Evolutionary conservation across 257 asterid species (phyloP), one percentile per base, ranked within the genome.

Genomic region (Pogostemon cablin): DNA sequence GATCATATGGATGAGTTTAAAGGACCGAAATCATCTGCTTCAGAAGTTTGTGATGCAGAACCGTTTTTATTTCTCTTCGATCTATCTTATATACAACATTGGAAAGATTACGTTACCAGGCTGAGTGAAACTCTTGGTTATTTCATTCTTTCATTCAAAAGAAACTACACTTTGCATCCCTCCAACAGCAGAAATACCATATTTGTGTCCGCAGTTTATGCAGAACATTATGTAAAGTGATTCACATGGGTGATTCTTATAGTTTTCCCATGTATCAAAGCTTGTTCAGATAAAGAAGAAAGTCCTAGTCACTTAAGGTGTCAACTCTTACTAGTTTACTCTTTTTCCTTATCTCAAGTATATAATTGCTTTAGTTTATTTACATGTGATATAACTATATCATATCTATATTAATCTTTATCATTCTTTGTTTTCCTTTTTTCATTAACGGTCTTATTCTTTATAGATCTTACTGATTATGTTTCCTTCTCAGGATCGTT

Each of bases 151-250:
- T 15, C 81, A 87, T 75, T 85, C 85, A 61, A 91, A 85, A 79
- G 95, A 82, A 71, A 52, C 82, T 20, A 69, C 77, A 63, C 66
- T 65, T 77, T 68, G 69, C 50, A 62, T 52, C 77, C 86, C 49
- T 76, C 81, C 46, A 46, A 83, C 71, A 62, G 82, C 74, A 86
- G 82, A 86, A 87, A 80, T 82, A 74, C 83, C 68, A 78, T 83
- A 74, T 67, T 80, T 76, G 80, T 84, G 38, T 86, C 96, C 49
- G 82, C 96, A 67, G 90, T 86, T 67, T 95, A 95, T 77, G 86
- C 87, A 12, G 96, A 92, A 74, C 96, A 89, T 67, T 91, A 96
- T 60, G 83, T 95, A 50, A 95, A 91, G 90, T 95, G 98, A 98
- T 83, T 95, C 78, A 76, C 89, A 64, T 85, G 90, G 84, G 96